Evolutionary conservation across 352 stramenopile genomes (phyloP), one percentile per base, ranked within the genome.

Genomic region (Globisporangium spiculum): DNA sequence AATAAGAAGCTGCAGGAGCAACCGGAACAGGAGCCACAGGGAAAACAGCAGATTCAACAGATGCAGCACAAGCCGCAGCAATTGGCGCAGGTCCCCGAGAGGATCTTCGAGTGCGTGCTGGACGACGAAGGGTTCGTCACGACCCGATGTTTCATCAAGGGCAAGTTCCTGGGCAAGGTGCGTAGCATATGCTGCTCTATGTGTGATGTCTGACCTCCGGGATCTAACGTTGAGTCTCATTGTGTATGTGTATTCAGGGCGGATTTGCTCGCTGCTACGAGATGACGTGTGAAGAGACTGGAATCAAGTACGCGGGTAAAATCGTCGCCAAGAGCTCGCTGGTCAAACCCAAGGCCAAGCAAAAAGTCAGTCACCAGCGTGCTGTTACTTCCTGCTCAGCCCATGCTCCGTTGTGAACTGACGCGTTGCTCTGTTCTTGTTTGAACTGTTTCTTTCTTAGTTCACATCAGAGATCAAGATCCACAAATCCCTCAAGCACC

Each of bases 181-280:
- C 44, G 74, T 30, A 18, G 26, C n/a, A 27, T 1, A n/a, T 20
- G 20, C 9, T 48, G 8, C 14, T 30, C 24, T 24, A 36, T 24
- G 63, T 18, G 16, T 22, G 44, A 20, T 22, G 6, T 8, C 6
- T 10, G 44, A 22, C 2, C 4, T 50, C 0, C 22, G 44, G 44
- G 18, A 22, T 50, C 18, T 50, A 50, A 48, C 41, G 12, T 48
- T 48, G 16, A 48, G 14, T n/a, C 4, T 48, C 41, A n/a, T 48
- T 20, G 18, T 38, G 6, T 56, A 20, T 69, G 10, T 50, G 34
- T 8, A 68, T 48, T 27, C 60, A 66, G 88, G 98, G 98, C 65
- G 98, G 98, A 5, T 99, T 99, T 78, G 98, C 98, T 24, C 97
- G 97, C 44, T 98, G 97, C 59, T 99, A 99, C 78, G 84, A 98